These are phyloP conservation scores for Pilatotrama ljubarskyi DNA, from an alignment of 768 basidiomycete genomes.

Conservation along the genomic window DNA sequence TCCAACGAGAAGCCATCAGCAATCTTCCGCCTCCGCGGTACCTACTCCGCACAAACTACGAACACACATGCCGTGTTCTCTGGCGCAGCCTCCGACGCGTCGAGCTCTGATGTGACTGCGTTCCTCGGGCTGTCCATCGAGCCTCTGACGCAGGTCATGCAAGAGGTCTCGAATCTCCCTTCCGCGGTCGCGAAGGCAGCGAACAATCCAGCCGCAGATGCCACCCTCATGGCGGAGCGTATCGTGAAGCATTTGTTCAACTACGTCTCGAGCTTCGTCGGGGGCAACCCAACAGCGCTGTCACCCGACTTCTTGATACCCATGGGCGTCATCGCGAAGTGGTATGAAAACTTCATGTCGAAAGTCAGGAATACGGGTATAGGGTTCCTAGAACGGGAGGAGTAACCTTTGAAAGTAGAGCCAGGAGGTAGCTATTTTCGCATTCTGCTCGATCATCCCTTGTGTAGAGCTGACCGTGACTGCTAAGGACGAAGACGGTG, in stretches of 20 bases:
- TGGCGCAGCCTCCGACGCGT: slow-evolving; percentile 24
- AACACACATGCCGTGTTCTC: slow-evolving; percentile 34
- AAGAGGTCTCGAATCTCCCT: slow-evolving; percentile 55
- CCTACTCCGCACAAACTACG: slow-evolving; percentile 44
- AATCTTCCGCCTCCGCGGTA: slow-evolving; percentile 78
- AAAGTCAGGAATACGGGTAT: slow-evolving; percentile 24
- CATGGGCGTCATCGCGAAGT: slow-evolving; percentile 23
- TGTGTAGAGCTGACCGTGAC: too few relatives aligned
- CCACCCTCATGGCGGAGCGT: slow-evolving; percentile 61
- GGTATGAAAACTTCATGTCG: slow-evolving; percentile 24
- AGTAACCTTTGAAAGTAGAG: not conserved
- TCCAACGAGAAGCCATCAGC: slow-evolving; percentile 90
- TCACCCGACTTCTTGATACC: slow-evolving; percentile 21
- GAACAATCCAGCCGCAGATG: slow-evolving; percentile 36
- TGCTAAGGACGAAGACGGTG: too few relatives aligned
- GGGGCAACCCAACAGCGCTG: slow-evolving; percentile 11
- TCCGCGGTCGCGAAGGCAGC: slow-evolving; percentile 24
- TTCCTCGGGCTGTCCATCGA: slow-evolving; percentile 82
- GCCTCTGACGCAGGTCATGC: slow-evolving; percentile 60
- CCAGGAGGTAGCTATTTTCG: too few relatives aligned
- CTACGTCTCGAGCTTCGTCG: slow-evolving; percentile 25
- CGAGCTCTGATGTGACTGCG: slow-evolving; percentile 54
- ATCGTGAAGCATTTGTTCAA: slow-evolving; percentile 58
- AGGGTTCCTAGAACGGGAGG: slow-evolving; percentile 20
- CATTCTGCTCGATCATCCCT: too few relatives aligned